A percentile compares a stretch with the other conserved stretches of the same genome.
phyloP scores from a whole-genome alignment of 169 alveolate species.

The Plasmodium billcollinsi region DNA sequence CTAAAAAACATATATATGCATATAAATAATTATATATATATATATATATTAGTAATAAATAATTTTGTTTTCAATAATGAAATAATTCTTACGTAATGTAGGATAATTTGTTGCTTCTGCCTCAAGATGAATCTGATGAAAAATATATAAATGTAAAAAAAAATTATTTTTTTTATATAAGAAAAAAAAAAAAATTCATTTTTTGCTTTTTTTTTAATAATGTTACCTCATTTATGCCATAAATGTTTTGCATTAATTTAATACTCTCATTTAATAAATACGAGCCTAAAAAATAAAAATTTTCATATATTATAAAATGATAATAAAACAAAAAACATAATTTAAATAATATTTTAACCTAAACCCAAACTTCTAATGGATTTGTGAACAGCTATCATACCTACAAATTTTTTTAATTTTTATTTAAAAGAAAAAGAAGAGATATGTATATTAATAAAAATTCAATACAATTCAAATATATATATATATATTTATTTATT shows the following conservation, averaged over 20 bases:
- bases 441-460: slow-evolving; percentile 2
- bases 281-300: slow-evolving; percentile 49
- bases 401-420: slow-evolving; percentile 31
- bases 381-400: slow-evolving; percentile 77
- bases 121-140: slow-evolving; percentile 70
- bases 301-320: not conserved
- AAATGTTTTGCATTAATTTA: slow-evolving; percentile 69
- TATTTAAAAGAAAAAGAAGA: slow-evolving; percentile 20
- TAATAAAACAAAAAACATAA: slow-evolving; percentile 5
- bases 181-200: not conserved
- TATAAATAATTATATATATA: not conserved
- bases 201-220: slow-evolving; percentile 1
- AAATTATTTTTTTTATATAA: slow-evolving; percentile 28
- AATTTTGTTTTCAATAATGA: slow-evolving; percentile 2
- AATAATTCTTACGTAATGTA: slow-evolving; percentile 62
- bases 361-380: slow-evolving; percentile 61
- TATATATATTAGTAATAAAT: slow-evolving; percentile 3
- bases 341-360: slow-evolving; percentile 44
- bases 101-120: slow-evolving; percentile 76
- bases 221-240: slow-evolving; percentile 71
- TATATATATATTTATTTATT: too few species aligned
- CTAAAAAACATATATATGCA: slow-evolving; percentile 13
- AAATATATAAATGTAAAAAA: slow-evolving; percentile 7
- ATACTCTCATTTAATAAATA: slow-evolving; percentile 66
- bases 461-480: too few species aligned